These are phyloP conservation scores for Tylopilus rubrobrunneus DNA, from an alignment of 768 basidiomycete species.

Conservation along the genomic window DNA sequence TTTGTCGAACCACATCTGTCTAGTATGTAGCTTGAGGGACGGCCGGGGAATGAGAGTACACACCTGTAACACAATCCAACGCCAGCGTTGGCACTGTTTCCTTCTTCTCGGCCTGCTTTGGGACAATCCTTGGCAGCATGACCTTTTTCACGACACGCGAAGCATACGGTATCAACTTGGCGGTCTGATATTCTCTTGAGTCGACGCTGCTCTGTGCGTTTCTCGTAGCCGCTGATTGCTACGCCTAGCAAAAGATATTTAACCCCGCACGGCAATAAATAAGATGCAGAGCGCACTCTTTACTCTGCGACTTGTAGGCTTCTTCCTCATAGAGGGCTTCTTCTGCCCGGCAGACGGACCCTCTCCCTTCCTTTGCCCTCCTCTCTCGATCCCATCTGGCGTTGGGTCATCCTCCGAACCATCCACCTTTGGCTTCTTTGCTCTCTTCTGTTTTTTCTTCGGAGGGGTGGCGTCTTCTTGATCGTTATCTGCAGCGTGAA, in stretches of 20 bases:
- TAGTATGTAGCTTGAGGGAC: background rate
- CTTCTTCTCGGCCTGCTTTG: slow-evolving; percentile 27
- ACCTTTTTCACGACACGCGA: slow-evolving; percentile 80
- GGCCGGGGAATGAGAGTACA: slow-evolving; percentile 17
- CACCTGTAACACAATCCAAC: slow-evolving; percentile 74
- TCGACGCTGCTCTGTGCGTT: slow-evolving; percentile 56
- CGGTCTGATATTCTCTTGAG: slow-evolving; percentile 60
- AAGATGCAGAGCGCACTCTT: slow-evolving; percentile 18
- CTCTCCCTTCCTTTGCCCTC: too few relatives aligned
- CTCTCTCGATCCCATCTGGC: slow-evolving; percentile 6
- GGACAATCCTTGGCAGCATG: slow-evolving; percentile 85
- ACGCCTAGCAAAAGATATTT: slow-evolving; percentile 24
- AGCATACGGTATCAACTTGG: slow-evolving; percentile 63
- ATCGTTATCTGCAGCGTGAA: background rate
- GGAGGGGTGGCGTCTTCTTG: slow-evolving; percentile 26
- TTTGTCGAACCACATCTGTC: slow-evolving; percentile 74
- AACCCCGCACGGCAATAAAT: slow-evolving; percentile 1
- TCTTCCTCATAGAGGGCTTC: slow-evolving; percentile 29
- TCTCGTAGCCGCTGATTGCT: slow-evolving; percentile 19
- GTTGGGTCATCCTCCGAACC: slow-evolving; percentile 4
- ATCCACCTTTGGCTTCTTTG: slow-evolving; percentile 37
- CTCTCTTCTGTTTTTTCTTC: slow-evolving; percentile 60
- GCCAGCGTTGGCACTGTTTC: slow-evolving; percentile 24
- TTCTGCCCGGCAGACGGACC: slow-evolving; percentile 14
- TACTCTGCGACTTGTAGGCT: slow-evolving; percentile 18